phyloP scores from a whole-genome alignment of 257 asterid species.

The Solanum acaule region DNA sequence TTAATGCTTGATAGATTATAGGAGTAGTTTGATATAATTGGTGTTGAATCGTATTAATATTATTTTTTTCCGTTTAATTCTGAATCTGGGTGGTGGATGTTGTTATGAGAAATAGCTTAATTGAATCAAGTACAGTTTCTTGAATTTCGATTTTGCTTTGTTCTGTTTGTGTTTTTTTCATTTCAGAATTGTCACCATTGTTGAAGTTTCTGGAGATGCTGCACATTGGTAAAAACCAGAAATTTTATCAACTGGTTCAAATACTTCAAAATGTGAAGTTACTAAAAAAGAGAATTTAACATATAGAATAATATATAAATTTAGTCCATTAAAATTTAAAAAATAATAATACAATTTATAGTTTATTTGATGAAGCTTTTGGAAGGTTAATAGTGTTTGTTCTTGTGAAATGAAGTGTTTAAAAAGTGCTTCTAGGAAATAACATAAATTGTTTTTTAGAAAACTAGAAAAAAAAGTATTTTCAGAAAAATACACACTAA shows the following conservation, averaged over 20 bases:
- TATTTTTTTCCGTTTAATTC: not conserved
- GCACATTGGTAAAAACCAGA: too few species aligned
- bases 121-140: not conserved
- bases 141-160: not conserved
- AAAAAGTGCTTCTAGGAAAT: not conserved
- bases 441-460: not conserved
- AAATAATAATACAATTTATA: too few species aligned
- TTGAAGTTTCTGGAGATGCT: not conserved
- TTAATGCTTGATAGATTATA: not conserved
- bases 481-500: too few species aligned
- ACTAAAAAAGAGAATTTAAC: too few species aligned
- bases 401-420: too few species aligned
- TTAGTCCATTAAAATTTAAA: too few species aligned
- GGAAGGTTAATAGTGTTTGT: too few species aligned
- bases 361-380: too few species aligned
- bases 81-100: not conserved
- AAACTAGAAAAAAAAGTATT: too few species aligned
- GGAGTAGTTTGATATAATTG: not conserved
- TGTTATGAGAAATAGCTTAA: not conserved
- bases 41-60: not conserved
- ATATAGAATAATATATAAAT: too few species aligned
- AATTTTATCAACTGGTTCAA: not conserved
- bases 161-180: not conserved
- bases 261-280: not conserved
- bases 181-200: not conserved